Conservation (phyloP, 257 asterid species). For the Lantana camara region DNA sequence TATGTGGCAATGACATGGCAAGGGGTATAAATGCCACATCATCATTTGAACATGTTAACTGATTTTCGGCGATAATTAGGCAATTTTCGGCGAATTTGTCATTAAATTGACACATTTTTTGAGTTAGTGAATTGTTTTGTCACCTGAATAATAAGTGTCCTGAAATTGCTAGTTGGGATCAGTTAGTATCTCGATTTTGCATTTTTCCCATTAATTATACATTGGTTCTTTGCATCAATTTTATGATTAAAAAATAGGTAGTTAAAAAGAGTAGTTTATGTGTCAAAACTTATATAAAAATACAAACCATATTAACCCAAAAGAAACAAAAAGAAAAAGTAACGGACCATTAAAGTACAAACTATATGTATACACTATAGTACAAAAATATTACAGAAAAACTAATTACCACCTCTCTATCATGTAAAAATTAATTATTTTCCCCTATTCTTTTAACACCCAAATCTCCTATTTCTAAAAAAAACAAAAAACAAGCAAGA, state of each 20-base stretch:
- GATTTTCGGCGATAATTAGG: too few relatives aligned
- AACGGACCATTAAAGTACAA: too few relatives aligned
- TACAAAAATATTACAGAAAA: slow-evolving; percentile 20
- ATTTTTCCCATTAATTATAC: too few relatives aligned
- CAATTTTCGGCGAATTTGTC: too few relatives aligned
- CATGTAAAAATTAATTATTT: slow-evolving; percentile 30
- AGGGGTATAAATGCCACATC: too few relatives aligned
- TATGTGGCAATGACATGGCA: too few relatives aligned
- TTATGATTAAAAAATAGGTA: neutral
- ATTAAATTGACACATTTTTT: too few relatives aligned
- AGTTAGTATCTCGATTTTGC: too few relatives aligned
- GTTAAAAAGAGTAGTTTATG: neutral
- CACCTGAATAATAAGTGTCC: too few relatives aligned
- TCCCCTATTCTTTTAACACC: slow-evolving; percentile 20
- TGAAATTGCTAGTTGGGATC: too few relatives aligned
- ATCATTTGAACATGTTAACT: too few relatives aligned
- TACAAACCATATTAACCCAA: slow-evolving; percentile 27
- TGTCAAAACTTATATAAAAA: neutral
- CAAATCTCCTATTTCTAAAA: slow-evolving; percentile 19
- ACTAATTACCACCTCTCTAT: slow-evolving; percentile 29
- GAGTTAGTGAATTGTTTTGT: too few relatives aligned
- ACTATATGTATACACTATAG: slow-evolving; percentile 33
- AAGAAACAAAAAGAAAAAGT: slow-evolving; percentile 24
- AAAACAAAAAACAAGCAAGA: neutral
- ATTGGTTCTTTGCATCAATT: neutral